phyloP scores from a whole-genome alignment of 192 early-diverging fungal species.

The Haplosporangium gracile region DNA sequence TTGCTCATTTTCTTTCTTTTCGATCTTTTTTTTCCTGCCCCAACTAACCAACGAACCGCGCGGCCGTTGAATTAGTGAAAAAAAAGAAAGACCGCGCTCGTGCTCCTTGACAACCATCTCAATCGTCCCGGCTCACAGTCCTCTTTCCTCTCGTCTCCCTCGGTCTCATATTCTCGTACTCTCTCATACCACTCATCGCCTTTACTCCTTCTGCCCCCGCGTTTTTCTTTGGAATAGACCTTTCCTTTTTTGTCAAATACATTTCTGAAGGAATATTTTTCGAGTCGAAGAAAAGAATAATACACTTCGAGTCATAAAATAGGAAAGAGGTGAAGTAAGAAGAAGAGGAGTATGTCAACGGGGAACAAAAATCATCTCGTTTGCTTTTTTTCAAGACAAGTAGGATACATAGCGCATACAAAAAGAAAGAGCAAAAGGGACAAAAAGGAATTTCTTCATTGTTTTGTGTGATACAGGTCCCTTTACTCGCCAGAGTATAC shows the following conservation, averaged over 20 bases:
- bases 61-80: neutral
- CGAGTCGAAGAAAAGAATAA: neutral
- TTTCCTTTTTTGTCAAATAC: neutral
- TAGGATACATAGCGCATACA: neutral
- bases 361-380: constrained; percentile 1
- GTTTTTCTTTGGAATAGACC: neutral
- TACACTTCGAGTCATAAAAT: neutral
- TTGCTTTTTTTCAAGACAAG: neutral
- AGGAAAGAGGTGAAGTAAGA: too few species aligned
- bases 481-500: neutral
- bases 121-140: neutral
- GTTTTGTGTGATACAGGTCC: neutral
- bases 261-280: neutral
- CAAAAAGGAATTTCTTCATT: neutral
- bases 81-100: neutral
- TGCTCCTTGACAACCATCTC: neutral
- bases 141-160: neutral
- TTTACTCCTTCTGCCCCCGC: neutral
- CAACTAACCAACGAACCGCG: constrained; percentile 3
- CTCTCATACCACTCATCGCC: neutral
- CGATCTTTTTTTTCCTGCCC: neutral
- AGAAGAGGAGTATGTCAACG: neutral
- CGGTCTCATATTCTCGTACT: too few species aligned
- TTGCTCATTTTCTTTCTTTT: neutral
- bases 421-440: neutral